Evolutionary conservation across 495 filamentous ascomycete genomes (phyloP), one percentile per base, ranked within the genome.

Genomic region (Aspergillus diversus): DNA sequence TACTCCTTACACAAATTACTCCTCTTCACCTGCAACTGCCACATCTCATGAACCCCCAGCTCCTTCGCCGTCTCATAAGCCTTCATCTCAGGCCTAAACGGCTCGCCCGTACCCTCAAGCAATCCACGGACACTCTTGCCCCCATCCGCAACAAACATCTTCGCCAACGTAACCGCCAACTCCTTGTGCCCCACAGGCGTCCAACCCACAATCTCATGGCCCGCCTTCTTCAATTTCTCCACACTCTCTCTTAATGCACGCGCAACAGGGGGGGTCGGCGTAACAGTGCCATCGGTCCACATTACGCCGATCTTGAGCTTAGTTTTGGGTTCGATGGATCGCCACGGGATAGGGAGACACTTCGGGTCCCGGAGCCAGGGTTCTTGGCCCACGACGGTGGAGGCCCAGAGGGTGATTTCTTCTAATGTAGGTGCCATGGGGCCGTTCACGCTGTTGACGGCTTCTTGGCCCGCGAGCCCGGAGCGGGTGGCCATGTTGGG

Each of bases 61-160:
- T 70, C 46, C 34, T 73, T 72, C 3, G 73, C 69, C 4, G 70
- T 63, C 31, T 84, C 57, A 1, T 80, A 69, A 0, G 63, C 62
- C 6, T 55, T 43, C 12, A 85, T 76, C 82, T 83, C 85, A 13
- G 79, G 73, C 2, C 72, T 78, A 9, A 84, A 65, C 0, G 83
- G 82, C 64, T 85, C 83, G 6, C 66, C 63, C 2, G 75, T 79
- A 9, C 65, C 53, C 17, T 78, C 76, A 1, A 85, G 67, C 16
- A 82, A 71, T 54, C 74, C 70, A 4, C 39, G 27, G 1, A 61
- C 52, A 5, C 39, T 49, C 32, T 61, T 55, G 0, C 59, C 59
- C 4, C 59, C 59, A 33, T 61, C 59, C 4, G 59, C 51, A 13
- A 61, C 59, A 15, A 61, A 61, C 51, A 61, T 55, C 8, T 7